These are phyloP conservation scores for Paecilomyces sp. DNA, from an alignment of 2,329 filamentous ascomycete species.

Conservation along the genomic window DNA sequence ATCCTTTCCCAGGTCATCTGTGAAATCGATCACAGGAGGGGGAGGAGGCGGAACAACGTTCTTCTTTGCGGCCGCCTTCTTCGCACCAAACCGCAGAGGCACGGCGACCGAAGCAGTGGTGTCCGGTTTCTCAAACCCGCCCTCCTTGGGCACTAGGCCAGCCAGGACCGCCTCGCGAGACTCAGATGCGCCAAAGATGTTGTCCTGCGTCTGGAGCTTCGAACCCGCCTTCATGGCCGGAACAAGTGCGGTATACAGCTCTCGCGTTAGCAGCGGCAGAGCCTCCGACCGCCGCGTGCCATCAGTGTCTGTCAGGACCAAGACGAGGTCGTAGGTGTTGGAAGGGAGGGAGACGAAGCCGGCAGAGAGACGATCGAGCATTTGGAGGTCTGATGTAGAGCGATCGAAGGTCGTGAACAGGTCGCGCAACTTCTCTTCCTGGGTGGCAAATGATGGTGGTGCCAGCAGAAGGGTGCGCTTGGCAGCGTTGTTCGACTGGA, in stretches of 20 bases:
- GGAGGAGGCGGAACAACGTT: background rate
- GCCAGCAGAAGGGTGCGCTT: slow-evolving; percentile 73
- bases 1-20: slow-evolving; percentile 58
- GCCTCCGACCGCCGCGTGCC: slow-evolving; percentile 58
- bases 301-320: slow-evolving; percentile 75
- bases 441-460: slow-evolving; percentile 79
- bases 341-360: slow-evolving; percentile 71
- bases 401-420: slow-evolving; percentile 70
- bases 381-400: slow-evolving; percentile 78
- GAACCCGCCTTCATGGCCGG: slow-evolving; percentile 64
- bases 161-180: slow-evolving; percentile 76
- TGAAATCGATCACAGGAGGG: slow-evolving; percentile 47
- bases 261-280: slow-evolving; percentile 56
- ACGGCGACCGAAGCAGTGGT: slow-evolving; percentile 51
- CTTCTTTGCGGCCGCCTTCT: slow-evolving; percentile 15
- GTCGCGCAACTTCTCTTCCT: slow-evolving; percentile 67
- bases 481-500: slow-evolving; percentile 8
- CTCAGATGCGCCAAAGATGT: slow-evolving; percentile 49
- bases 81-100: slow-evolving; percentile 58
- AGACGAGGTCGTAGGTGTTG: slow-evolving; percentile 73
- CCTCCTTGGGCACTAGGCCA: slow-evolving; percentile 57
- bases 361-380: slow-evolving; percentile 87
- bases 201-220: slow-evolving; percentile 56
- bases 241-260: slow-evolving; percentile 63
- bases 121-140: slow-evolving; percentile 68